phyloP scores from a whole-genome alignment of 2,329 filamentous ascomycete genomes.

The Trichophyton rubrum region DNA sequence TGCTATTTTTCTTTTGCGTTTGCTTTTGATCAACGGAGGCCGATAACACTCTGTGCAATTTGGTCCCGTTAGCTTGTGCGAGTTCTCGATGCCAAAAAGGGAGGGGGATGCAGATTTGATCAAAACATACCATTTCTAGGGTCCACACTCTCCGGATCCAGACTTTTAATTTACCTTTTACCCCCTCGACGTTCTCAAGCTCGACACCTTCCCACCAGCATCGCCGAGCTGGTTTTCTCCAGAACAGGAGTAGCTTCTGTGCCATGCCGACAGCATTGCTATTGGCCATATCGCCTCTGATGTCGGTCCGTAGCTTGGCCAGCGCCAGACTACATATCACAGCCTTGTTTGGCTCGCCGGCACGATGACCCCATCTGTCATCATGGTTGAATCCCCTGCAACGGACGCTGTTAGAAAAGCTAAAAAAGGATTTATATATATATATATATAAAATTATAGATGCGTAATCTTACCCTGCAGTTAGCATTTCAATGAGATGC shows the following conservation, averaged over 20 bases:
- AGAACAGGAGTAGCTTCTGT: conserved; percentile 93
- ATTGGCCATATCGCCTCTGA: conserved; percentile 62
- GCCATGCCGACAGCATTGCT: conserved; percentile 86
- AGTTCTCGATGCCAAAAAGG: conserved; percentile 1
- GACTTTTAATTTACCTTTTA: conserved; percentile 85
- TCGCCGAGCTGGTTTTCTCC: conserved; percentile 87
- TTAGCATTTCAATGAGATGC: conserved; percentile 98
- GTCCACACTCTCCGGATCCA: conserved; percentile 99
- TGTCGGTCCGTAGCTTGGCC: conserved; percentile 82
- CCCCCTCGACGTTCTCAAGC: conserved; percentile 74
- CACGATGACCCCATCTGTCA: conserved; percentile 88
- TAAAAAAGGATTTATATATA: too few species aligned
- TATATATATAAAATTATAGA: neutral
- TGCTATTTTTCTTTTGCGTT: neutral
- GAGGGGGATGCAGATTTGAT: neutral
- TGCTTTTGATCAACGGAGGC: conserved; percentile 9
- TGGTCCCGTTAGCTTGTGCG: neutral
- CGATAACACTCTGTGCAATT: conserved; percentile 12
- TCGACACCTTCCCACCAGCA: conserved; percentile 99
- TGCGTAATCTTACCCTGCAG: conserved; percentile 62
- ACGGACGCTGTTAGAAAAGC: neutral
- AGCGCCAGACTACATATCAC: conserved; percentile 95
- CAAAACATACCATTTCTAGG: conserved; percentile 64
- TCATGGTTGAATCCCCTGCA: conserved; percentile 88
- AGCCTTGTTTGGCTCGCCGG: conserved; percentile 95